Conservation (phyloP, 129 eudicot genomes). For the Flaveria ramosissima region DNA sequence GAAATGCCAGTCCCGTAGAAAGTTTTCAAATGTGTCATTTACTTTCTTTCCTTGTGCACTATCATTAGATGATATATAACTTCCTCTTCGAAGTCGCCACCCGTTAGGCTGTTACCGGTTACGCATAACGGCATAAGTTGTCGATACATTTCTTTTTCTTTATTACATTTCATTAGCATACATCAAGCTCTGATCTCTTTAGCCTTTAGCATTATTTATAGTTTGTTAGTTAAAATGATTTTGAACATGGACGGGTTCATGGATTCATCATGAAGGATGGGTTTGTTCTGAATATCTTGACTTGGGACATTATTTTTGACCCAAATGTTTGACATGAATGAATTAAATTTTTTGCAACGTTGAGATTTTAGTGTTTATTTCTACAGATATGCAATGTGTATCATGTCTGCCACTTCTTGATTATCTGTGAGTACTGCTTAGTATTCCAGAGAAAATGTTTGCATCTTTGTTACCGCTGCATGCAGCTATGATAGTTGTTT, state of each 20-base stretch:
- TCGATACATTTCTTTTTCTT: neutral
- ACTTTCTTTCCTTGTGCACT: constrained; percentile 19
- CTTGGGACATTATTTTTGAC: constrained; percentile 10
- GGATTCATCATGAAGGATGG: constrained; percentile 4
- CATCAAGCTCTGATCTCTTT: constrained; percentile 8
- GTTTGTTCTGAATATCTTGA: neutral
- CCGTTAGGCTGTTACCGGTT: constrained; percentile 8
- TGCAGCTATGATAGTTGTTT: neutral
- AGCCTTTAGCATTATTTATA: neutral
- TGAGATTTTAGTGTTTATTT: neutral
- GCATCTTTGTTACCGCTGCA: constrained; percentile 1
- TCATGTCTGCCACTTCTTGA: constrained; percentile 12
- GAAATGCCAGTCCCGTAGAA: constrained; percentile 9
- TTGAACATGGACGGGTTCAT: neutral
- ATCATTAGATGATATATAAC: constrained; percentile 12
- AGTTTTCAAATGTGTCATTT: neutral
- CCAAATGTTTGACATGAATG: neutral
- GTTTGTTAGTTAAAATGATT: constrained; percentile 14
- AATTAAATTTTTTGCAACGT: neutral
- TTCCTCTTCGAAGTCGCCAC: neutral
- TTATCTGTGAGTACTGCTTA: neutral
- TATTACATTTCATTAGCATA: neutral
- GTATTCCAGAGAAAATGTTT: neutral
- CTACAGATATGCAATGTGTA: constrained; percentile 9
- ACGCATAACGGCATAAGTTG: constrained; percentile 11